Percentiles rank a stretch among this genome's conserved stretches.
These are phyloP conservation scores for Nepenthes mirabilis DNA, from an alignment of 148 eudicot species.

Conservation along the genomic window DNA sequence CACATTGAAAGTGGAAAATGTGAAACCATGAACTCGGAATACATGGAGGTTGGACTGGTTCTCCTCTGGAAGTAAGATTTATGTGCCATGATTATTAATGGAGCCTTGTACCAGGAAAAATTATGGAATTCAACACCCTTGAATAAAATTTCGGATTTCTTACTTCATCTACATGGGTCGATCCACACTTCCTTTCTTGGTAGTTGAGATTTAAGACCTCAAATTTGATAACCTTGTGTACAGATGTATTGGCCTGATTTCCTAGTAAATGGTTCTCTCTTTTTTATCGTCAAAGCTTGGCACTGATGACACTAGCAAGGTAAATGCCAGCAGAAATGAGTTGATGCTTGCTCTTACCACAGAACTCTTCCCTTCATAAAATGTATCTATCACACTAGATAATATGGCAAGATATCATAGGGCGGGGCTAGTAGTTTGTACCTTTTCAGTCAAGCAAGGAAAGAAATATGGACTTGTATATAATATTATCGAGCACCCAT, in stretches of 20 bases:
- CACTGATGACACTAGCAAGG: neutral
- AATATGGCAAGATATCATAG: neutral
- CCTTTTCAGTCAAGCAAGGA: no score
- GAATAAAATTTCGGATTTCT: no score
- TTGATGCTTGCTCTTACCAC: neutral
- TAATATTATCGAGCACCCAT: no score
- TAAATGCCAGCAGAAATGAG: neutral
- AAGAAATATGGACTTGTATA: no score
- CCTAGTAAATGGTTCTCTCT: neutral
- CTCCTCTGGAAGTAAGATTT: neutral
- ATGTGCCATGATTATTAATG: neutral
- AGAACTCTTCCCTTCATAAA: neutral
- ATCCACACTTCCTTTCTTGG: no score
- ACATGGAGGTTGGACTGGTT: conserved; percentile 45
- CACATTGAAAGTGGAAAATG: conserved; percentile 94
- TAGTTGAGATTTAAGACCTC: no score
- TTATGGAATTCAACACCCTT: no score
- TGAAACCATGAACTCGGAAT: conserved; percentile 75
- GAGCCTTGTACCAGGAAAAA: no score
- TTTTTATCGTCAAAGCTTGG: neutral
- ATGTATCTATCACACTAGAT: neutral
- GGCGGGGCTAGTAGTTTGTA: no score
- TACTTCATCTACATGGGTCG: no score
- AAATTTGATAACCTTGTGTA: neutral
- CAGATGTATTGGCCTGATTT: neutral